Evolutionary conservation across 140 eudicot species (phyloP), one percentile per base, ranked within the genome.

Genomic region (Ambrosia hybrid): DNA sequence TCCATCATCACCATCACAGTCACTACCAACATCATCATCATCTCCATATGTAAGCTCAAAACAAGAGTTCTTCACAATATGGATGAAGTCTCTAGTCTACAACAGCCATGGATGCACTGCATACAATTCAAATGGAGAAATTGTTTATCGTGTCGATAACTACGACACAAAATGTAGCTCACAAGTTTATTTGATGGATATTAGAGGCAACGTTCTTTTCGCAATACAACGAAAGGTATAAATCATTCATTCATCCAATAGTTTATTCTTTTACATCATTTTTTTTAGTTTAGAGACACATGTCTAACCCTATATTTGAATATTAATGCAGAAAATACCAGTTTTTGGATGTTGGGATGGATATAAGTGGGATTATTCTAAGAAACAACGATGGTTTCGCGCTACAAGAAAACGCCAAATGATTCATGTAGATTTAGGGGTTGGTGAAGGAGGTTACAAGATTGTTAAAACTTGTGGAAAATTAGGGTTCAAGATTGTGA

Each of bases 1-100:
- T 58, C 67, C 66, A 58, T 56, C 75, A 51, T 70, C 84, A 58
- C 68, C 65, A 3, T 66, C 83, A 38, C 26, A 80, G 55, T 65
- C 78, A 34, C 16, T n/a, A n/a, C n/a, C n/a, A n/a, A n/a, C 76
- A 9, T 41, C 79, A 37, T n/a, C 79, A 38, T n/a, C 80, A 37
- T 75, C 83, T 1, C 15, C 80, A 60, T 79, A 21, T 21, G 30
- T 21, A 21, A 21, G 30, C 30, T 0, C 30, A 21, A 21, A 21
- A 57, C 83, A 66, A 79, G 82, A 76, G 63, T 71, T 51, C 36
- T 83, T 79, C 67, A 83, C 87, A 56, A 79, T 83, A 79, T 83
- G 87, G 87, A 83, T 83, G 87, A 83, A 83, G 69, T 83, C 87
- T 34, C 74, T 83, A 56, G 73, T 83, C 8, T 67, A 79, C 77